A percentile compares a stretch with the other conserved stretches of the same genome.
phyloP scores from a whole-genome alignment of 2,329 filamentous ascomycete species.

The Ophiosphaerella narmari region DNA sequence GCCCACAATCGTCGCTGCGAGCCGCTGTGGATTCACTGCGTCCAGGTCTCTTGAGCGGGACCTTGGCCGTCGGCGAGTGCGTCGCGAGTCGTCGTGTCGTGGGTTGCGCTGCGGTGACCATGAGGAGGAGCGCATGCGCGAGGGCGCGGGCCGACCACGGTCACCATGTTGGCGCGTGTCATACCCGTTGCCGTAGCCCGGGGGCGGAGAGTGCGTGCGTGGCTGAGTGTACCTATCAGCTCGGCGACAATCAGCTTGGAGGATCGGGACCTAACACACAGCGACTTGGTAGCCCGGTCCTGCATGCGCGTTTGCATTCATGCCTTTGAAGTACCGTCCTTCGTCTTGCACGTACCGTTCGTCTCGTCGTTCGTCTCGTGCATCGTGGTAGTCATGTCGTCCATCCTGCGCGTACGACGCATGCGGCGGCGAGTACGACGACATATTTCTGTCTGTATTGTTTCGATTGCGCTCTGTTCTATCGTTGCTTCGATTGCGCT shows the following conservation, averaged over 20 bases:
- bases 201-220: neutral
- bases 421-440: conserved; percentile 1
- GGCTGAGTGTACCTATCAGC: conserved; percentile 1
- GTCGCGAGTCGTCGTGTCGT: conserved; percentile 13
- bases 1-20: conserved; percentile 35
- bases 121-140: conserved; percentile 31
- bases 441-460: conserved; percentile 15
- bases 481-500: conserved; percentile 1
- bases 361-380: conserved; percentile 11
- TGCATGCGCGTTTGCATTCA: conserved; percentile 15
- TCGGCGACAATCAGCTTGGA: conserved; percentile 3
- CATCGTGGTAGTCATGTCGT: conserved; percentile 12
- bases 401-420: conserved; percentile 13
- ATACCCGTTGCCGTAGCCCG: conserved; percentile 4
- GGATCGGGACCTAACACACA: conserved; percentile 12
- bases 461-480: neutral
- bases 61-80: conserved; percentile 17
- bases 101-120: conserved; percentile 35
- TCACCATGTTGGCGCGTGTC: conserved; percentile 7
- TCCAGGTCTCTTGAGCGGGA: conserved; percentile 23
- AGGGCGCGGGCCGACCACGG: conserved; percentile 20
- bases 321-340: conserved; percentile 16
- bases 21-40: conserved; percentile 18
- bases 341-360: conserved; percentile 22
- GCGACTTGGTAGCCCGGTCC: conserved; percentile 16